Evolutionary conservation across 2,329 filamentous ascomycete genomes (phyloP).

Genomic region (Neofusicoccum ribis): DNA sequence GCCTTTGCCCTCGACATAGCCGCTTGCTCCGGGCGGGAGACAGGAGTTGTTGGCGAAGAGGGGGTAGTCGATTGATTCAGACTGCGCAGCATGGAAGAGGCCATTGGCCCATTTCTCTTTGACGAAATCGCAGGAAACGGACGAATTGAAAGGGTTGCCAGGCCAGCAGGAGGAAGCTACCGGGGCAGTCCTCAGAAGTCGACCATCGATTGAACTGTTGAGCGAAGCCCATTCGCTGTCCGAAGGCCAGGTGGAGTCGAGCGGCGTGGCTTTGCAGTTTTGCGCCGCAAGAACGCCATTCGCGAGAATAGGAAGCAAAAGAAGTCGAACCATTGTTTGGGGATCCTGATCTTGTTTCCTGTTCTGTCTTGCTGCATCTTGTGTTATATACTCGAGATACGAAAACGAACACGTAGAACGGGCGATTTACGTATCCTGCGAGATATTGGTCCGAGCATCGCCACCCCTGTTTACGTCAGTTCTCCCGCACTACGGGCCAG

Average conservation of each 20-base stretch:
- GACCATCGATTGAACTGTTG: slow-evolving; percentile 47
- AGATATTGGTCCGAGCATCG: no score
- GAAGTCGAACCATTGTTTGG: not conserved
- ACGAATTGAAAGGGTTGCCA: slow-evolving; percentile 42
- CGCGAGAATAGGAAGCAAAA: not conserved
- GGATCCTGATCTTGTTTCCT: no score
- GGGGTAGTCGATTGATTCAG: slow-evolving; percentile 7
- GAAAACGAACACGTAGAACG: no score
- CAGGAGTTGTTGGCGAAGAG: slow-evolving; percentile 27
- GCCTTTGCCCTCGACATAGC: slow-evolving; percentile 27
- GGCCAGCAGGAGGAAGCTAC: slow-evolving; percentile 45
- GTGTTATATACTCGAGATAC: no score
- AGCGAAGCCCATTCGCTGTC: slow-evolving; percentile 47
- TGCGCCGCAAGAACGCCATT: not conserved
- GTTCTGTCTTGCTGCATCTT: no score
- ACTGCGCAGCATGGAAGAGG: slow-evolving; percentile 29
- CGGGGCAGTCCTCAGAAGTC: slow-evolving; percentile 46
- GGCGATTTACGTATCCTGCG: no score
- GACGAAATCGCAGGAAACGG: slow-evolving; percentile 23
- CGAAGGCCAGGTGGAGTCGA: slow-evolving; percentile 51
- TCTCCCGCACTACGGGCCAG: no score
- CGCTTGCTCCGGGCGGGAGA: slow-evolving; percentile 28
- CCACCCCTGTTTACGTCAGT: no score
- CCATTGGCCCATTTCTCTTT: slow-evolving; percentile 33
- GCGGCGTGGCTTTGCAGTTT: slow-evolving; percentile 52